Evolutionary conservation across 2,329 filamentous ascomycete genomes (phyloP), one percentile per base, ranked within the genome.

Genomic region (Onygenales sp.): DNA sequence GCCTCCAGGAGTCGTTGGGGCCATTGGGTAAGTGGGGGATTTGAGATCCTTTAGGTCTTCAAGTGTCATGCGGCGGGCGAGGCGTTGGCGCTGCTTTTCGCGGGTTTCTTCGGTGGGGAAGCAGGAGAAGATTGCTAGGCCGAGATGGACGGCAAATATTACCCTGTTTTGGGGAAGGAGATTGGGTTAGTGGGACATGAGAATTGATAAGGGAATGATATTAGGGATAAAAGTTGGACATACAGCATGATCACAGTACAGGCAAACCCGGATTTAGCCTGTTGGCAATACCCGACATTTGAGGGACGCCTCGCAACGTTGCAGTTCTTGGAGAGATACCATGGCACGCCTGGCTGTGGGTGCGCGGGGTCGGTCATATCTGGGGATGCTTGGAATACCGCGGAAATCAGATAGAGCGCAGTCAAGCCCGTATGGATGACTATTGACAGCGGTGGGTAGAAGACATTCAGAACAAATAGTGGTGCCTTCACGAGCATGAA

Each of bases 241-340:
- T 70, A 83, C 79, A 78, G 68, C 65, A 82, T 74, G 31, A 82
- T 65, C 49, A 80, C 69, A 3, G 76, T 79, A 17, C 82, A 70
- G 1, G 74, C 79, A 60, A 84, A 84, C 3, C 74, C 68, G 6
- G 73, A 70, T 61, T 84, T 81, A 4, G 81, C 80, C 66, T 85
- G 82, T 66, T 75, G 67, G 64, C 82, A 85, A 62, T 82, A 85
- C 14, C 63, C 63, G 34, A 77, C 66, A 52, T 77, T 70, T 45
- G 68, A 70, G 46, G 69, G 67, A 42, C 72, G 65, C 5, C 66
- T 65, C 0, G 78, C 74, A 27, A 82, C 75, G 50, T 67, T 73
- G 68, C 82, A 85, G 58, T 69, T 77, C 65, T 83, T 83, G 51
- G 78, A 78, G 58, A 85, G 77, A 62, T 83, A 84, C 82, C 82